A percentile compares a stretch with the other conserved stretches of the same genome.
These are phyloP conservation scores for Psilocybe cyanescens DNA, from an alignment of 768 basidiomycete genomes.

Conservation along the genomic window DNA sequence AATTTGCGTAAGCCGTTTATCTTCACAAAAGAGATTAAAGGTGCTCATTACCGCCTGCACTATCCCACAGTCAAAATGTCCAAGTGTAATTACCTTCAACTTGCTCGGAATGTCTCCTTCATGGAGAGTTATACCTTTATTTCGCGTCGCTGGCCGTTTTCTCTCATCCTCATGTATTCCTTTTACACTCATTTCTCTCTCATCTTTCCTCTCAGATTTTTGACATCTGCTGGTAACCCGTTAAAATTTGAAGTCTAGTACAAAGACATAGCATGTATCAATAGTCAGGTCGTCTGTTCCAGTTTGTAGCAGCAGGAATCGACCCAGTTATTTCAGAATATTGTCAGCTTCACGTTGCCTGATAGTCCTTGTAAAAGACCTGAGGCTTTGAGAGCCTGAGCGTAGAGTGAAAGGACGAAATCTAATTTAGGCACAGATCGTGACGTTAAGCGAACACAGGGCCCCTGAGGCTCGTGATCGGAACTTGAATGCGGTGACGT, in stretches of 20 bases:
- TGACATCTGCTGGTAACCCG: neutral
- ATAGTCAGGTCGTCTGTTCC: neutral
- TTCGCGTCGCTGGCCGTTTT: neutral
- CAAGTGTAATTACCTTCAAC: constrained; percentile 35
- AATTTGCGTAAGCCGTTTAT: constrained; percentile 54
- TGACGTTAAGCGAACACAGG: constrained; percentile 3
- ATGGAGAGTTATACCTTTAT: neutral
- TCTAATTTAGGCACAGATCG: neutral
- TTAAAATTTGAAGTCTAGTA: neutral
- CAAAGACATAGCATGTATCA: neutral
- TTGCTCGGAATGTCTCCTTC: constrained; percentile 9
- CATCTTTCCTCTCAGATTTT: neutral
- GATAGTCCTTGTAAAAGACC: too few relatives aligned
- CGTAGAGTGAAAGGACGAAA: too few relatives aligned
- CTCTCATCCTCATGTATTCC: too few relatives aligned
- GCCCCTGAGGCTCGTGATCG: too few relatives aligned
- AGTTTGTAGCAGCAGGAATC: constrained; percentile 12
- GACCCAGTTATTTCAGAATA: constrained; percentile 2
- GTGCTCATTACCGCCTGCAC: neutral
- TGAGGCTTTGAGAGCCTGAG: too few relatives aligned
- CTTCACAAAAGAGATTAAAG: neutral
- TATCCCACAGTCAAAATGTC: constrained; percentile 43
- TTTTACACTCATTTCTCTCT: neutral
- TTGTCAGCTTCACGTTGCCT: neutral
- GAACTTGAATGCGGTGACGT: neutral